Evolutionary conservation across 1,284 basidiomycete species (phyloP), one percentile per base, ranked within the genome.

Genomic region (Peniophora sp.): DNA sequence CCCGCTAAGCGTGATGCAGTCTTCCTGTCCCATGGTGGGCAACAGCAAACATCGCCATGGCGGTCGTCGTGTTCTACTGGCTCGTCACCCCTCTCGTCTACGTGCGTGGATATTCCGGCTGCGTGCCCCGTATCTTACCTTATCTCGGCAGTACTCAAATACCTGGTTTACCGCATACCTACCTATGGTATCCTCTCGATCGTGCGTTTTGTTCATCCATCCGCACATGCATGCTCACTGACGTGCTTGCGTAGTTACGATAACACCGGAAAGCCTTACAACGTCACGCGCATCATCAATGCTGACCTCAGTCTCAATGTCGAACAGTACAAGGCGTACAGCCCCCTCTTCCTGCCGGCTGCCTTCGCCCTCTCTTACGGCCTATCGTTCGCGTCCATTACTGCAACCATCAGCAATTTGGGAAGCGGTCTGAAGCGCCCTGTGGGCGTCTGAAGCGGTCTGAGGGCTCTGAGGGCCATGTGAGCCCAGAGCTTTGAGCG

Each of bases 311-410:
- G 73, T 6, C 69, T 94, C 56, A 77, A 90, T 63, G 46, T 67
- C 5, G 68, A 67, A 0, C 83, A 80, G 0, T 95, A 94, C 66
- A 61, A 76, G 52, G 68, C 67, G 1, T 96, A 96, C 62, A 91
- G 87, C 51, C 91, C 88, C 0, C 65, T 93, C 3, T 94, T 85
- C 68, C 71, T 95, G n/a, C 81, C 89, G 6, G 70, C 73, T 1
- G 70, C 75, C 1, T 83, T 81, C 60, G 66, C 68, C 17, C 63
- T 78, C 50, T 70, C 72, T 24, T 58, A 73, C 37, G 68, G 68
- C 55, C 49, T 70, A 18, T 64, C 65, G 15, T 86, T 88, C 57
- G 83, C 83, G 2, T 68, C 78, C 20, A 69, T 85, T 43, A 83
- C 84, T 0, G 71, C 80, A 2, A 75, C 83, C 1, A 60, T 89